Base-by-base conservation (phyloP, 441 rosid genomes). In the Aquilaria agallochum region DNA sequence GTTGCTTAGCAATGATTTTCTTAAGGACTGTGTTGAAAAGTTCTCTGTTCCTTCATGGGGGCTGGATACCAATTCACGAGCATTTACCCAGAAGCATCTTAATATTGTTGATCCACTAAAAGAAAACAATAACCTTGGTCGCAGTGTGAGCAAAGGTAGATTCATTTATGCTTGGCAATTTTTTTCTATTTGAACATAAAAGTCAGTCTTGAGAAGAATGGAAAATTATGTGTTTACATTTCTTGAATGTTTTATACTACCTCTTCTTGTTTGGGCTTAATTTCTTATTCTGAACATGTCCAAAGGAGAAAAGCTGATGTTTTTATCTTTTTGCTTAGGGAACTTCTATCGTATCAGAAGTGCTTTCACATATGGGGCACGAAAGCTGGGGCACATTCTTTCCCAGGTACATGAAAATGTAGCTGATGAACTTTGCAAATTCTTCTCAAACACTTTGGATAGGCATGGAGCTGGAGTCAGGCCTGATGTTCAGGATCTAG, bases 71-170 rank as follows among this genome's bases (percentile, higher is more conserved):
- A 82, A 68, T 63, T 69, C 82, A 61, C 88, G 92, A 12, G 63
- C 74, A 51, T 93, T 93, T 65, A 77, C 78, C 50, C 74, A 62
- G 27, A 93, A 87, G 82, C 84, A 88, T 79, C 85, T 93, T 49
- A 93, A 90, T 54, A 90, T 93, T 63, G 82, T 90, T n/a, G 98
- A 93, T 74, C 97, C 97, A 0, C 68, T 93, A 48, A 90, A 79
- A 74, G 94, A 93, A 75, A 93, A 81, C 72, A 93, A 90, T 64
- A 93, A 90, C 71, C 97, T 93, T 63, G 98, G 98, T 30, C 94
- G 97, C 55, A 93, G 97, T 67, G 97, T 93, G 13, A 93, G 88
- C 88, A 86, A 83, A 92, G 95, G 98, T 92, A 70, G 55, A 20
- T 20, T 20, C 27, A 20, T 20, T 20, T 20, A 20, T 20, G 36